Evolutionary conservation across 2,329 filamentous ascomycete genomes (phyloP).

Genomic region (Fusarium humuli): DNA sequence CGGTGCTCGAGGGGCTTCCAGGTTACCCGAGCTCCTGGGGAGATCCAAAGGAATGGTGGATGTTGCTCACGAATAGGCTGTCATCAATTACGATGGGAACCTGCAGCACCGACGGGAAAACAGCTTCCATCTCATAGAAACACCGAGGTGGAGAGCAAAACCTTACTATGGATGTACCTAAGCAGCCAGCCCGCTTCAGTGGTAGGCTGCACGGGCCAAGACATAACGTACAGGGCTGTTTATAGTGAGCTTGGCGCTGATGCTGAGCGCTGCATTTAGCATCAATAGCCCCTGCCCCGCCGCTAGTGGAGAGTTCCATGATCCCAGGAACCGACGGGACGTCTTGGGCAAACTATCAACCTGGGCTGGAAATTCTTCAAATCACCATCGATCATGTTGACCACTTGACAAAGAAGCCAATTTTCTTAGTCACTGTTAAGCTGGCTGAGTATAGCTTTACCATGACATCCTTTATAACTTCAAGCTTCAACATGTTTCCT

Average conservation of each 20-base stretch:
- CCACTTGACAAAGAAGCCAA: not conserved
- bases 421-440: not conserved
- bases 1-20: slow-evolving; percentile 20
- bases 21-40: slow-evolving; percentile 14
- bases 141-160: not conserved
- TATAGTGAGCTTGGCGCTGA: slow-evolving; percentile 35
- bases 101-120: slow-evolving; percentile 1
- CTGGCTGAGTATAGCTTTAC: not conserved
- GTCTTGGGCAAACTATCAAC: not conserved
- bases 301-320: slow-evolving; percentile 2
- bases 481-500: not conserved
- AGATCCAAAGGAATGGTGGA: slow-evolving; percentile 2
- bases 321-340: not conserved
- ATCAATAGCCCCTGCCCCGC: slow-evolving; percentile 9
- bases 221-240: slow-evolving; percentile 5
- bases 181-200: not conserved
- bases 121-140: slow-evolving; percentile 7
- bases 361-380: not conserved
- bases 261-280: slow-evolving; percentile 32
- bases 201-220: not conserved
- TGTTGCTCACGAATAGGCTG: slow-evolving; percentile 15
- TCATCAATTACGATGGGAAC: slow-evolving; percentile 19
- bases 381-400: not conserved
- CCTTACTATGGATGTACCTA: not conserved
- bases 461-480: not conserved